Evolutionary conservation across 179 eudicot genomes (phyloP), one percentile per base, ranked within the genome.

Genomic region (Dionaea muscipula): DNA sequence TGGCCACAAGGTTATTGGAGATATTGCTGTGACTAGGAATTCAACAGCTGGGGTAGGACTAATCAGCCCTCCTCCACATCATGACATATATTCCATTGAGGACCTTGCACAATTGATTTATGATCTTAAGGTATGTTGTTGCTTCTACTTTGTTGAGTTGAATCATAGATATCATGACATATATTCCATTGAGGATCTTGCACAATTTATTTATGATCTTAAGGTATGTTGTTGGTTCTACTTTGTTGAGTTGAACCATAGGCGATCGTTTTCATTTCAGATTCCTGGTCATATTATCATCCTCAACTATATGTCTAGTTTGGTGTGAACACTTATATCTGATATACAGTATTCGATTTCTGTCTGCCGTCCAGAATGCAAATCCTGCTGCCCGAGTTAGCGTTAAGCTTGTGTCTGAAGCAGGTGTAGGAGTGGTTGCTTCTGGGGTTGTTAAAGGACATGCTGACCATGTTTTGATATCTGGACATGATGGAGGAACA

Each of bases 61-160:
- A 59, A 93, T 93, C 53, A 93, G 99, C 55, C 99, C 99, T 71
- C 99, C 99, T 64, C 99, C 99, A 15, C 99, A 93, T 75, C 99
- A 93, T 43, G 99, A 93, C 64, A 89, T 93, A 55, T 93, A 93
- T 61, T 93, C 99, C 0, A 93, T 93, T 58, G 99, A 93, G 76
- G 99, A 93, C 62, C 93, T 93, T 58, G 99, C 99, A 10, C 99
- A 93, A 56, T 75, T 93, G 62, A 93, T 93, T 65, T 76, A 85
- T 56, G 99, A 93, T 78, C 85, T 93, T 40, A 93, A 93, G 90
- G 99, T 89, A 74, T 9, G 17, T 51, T n/a, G 14, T 19, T n/a
- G 7, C n/a, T 8, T 6, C 23, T 46, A 11, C 20, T 46, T 3
- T 24, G 6, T 7, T 23, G 12, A 18, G 55, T 0, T 26, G 37